Conservation (phyloP, 2,329 filamentous ascomycete species). For the Stagonosporopsis rhizophila region DNA sequence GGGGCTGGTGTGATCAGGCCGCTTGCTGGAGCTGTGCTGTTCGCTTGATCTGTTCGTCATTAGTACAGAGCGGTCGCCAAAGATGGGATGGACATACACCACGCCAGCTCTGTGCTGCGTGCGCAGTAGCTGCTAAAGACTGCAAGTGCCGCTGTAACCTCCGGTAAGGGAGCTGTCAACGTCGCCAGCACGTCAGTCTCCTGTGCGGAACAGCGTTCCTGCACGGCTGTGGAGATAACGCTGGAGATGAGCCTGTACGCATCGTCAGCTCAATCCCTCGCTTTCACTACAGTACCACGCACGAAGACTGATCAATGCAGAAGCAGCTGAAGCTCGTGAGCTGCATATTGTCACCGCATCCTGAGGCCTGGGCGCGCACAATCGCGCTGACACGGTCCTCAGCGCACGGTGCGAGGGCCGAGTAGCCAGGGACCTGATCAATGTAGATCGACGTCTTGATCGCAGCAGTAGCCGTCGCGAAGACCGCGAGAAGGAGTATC, state of each 20-base stretch:
- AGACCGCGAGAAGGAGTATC: neutral
- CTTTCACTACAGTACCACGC: neutral
- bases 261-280: neutral
- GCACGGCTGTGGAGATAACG: conserved; percentile 2
- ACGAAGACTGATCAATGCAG: conserved; percentile 19
- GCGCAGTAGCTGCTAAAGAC: conserved; percentile 10
- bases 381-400: conserved; percentile 28
- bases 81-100: conserved; percentile 4
- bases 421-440: conserved; percentile 28
- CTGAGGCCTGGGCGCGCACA: conserved; percentile 26
- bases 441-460: conserved; percentile 31
- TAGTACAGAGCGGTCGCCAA: neutral
- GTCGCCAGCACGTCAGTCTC: neutral
- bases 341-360: conserved; percentile 28
- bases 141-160: neutral
- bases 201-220: neutral
- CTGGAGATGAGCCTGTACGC: conserved; percentile 1
- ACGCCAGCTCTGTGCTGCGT: conserved; percentile 6
- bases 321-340: conserved; percentile 32
- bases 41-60: neutral
- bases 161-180: neutral
- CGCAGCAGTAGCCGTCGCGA: neutral
- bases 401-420: conserved; percentile 23
- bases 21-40: neutral
- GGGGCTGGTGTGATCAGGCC: neutral